phyloP scores from a whole-genome alignment of 495 filamentous ascomycete genomes.

The Cercophora samala region DNA sequence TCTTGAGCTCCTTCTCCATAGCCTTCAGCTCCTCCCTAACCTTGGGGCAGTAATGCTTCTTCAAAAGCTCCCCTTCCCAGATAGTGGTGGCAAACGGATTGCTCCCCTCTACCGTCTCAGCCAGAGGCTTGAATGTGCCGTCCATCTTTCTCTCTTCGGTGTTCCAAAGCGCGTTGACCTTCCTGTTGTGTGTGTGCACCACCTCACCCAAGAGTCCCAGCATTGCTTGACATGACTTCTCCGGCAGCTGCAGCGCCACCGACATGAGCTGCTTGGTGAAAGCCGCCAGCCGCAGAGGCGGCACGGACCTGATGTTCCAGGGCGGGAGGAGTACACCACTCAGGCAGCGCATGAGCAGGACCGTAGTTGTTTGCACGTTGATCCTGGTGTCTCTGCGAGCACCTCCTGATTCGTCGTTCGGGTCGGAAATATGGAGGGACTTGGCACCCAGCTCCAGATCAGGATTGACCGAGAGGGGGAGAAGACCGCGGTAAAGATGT shows the following conservation, averaged over 20 bases:
- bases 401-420: slow-evolving; percentile 45
- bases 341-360: slow-evolving; percentile 82
- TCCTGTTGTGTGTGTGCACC: slow-evolving; percentile 51
- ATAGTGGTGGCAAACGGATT: slow-evolving; percentile 87
- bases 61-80: slow-evolving; percentile 89
- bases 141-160: slow-evolving; percentile 83
- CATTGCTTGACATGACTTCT: slow-evolving; percentile 77
- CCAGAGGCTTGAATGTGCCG: slow-evolving; percentile 52
- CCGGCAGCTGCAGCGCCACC: slow-evolving; percentile 76
- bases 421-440: slow-evolving; percentile 75
- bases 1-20: slow-evolving; percentile 59
- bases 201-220: slow-evolving; percentile 72
- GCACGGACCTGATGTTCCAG: slow-evolving; percentile 57
- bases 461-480: slow-evolving; percentile 70
- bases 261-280: slow-evolving; percentile 92
- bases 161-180: slow-evolving; percentile 41
- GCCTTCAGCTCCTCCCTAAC: slow-evolving; percentile 70
- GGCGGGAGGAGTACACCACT: slow-evolving; percentile 71
- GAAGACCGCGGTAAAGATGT: slow-evolving; percentile 81
- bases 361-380: slow-evolving; percentile 88
- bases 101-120: slow-evolving; percentile 65
- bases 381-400: slow-evolving; percentile 57
- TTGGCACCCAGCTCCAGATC: slow-evolving; percentile 83
- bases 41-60: slow-evolving; percentile 80
- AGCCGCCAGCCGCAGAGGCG: slow-evolving; percentile 74